A percentile compares a stretch with the other conserved stretches of the same genome.
Evolutionary conservation across 1,139 yeast genomes (phyloP).

Genomic region (Taphrina wiesneri): DNA sequence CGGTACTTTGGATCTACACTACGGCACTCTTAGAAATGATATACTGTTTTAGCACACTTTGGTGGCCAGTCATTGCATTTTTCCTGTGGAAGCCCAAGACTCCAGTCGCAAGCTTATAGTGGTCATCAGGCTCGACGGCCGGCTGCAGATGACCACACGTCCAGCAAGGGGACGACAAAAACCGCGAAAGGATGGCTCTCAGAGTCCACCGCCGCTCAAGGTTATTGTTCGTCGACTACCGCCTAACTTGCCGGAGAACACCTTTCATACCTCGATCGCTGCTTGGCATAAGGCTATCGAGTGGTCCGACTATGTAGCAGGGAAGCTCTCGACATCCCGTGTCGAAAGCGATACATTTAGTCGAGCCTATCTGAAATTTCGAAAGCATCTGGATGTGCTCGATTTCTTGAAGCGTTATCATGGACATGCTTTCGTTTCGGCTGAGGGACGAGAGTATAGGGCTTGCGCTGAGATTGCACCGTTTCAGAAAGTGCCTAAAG

Average conservation of each 20-base stretch:
- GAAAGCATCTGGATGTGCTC: conserved; percentile 29
- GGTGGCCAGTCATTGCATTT: not conserved
- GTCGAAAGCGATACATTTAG: conserved; percentile 35
- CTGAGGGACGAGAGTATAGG: conserved; percentile 34
- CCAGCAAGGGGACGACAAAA: conserved; percentile 21
- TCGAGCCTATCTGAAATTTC: conserved; percentile 40
- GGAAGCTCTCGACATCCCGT: conserved; percentile 37
- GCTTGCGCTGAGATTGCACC: conserved; percentile 40
- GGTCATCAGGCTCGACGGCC: not conserved
- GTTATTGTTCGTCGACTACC: conserved; percentile 39
- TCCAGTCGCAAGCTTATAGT: not conserved
- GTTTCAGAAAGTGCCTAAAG: conserved; percentile 37
- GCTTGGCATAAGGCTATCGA: conserved; percentile 36
- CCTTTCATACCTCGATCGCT: conserved; percentile 34
- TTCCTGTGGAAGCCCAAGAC: not conserved
- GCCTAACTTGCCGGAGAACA: conserved; percentile 36
- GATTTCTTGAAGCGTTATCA: conserved; percentile 38
- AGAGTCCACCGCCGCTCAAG: conserved; percentile 32
- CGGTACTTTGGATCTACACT: not conserved
- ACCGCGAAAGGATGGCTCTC: conserved; percentile 2
- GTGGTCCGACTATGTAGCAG: conserved; percentile 38
- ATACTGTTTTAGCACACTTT: not conserved
- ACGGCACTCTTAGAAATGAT: not conserved
- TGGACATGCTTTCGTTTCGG: conserved; percentile 34
- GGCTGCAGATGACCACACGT: not conserved